Evolutionary conservation across 1,284 basidiomycete genomes (phyloP), one percentile per base, ranked within the genome.

Genomic region (Sanghuangporus sanghuang): DNA sequence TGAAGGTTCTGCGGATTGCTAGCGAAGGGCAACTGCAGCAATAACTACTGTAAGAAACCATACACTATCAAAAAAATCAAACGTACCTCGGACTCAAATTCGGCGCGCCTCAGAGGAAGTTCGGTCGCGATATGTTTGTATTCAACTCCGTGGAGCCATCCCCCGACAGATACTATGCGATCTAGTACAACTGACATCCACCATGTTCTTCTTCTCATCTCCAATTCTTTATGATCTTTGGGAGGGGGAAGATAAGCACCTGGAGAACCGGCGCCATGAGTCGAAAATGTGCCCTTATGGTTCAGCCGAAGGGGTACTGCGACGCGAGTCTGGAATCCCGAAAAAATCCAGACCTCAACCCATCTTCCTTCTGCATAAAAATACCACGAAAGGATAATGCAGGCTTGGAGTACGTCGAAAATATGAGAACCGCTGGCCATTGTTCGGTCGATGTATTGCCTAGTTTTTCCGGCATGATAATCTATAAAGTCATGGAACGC

Each of bases 331-430:
- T 92, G 89, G 69, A 93, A 91, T 6, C 86, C 90, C 36, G 90
- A 89, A 74, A 90, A 90, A 50, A 93, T 89, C 92, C 92, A 95
- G 5, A 94, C 88, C 74, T 94, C 92, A 11, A 93, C 90, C 89
- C 91, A 93, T 61, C 91, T 82, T 2, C 91, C 92, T 72, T 93
- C 89, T 65, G 91, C 87, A 72, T 93, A 94, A 68, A 92, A 90
- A 75, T 90, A 93, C 90, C 91, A 93, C 1, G 88, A 91, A 35
- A 94, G 81, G 32, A 94, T 77, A 66, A 88, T 87, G 70, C 90
- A 91, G 2, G 92, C 91, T 72, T 94, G 92, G 79, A 93, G 84
- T 14, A 93, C 89, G 21, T 84, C 82, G 71, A 94, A 90, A 65
- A 93, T 92, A 69, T 92, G 87, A 72, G 87, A 84, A 38, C 92